Conservation (phyloP, 148 eudicot species). For the Vaccinium vitisidaea region DNA sequence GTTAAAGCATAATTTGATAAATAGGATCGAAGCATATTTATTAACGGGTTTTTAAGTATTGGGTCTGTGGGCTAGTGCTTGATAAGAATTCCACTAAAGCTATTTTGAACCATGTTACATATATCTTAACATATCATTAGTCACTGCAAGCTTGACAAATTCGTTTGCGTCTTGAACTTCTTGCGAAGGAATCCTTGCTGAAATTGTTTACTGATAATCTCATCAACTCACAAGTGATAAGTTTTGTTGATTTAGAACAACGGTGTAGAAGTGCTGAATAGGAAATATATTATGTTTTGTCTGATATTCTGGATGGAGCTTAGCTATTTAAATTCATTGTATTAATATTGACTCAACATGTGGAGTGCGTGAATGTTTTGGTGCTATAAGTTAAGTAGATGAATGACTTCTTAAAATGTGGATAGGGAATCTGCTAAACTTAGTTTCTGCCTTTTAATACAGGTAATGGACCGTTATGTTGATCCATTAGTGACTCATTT, state of each 20-base stretch:
- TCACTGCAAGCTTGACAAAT: background rate
- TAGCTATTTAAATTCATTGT: background rate
- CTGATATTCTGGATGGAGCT: background rate
- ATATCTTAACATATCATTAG: background rate
- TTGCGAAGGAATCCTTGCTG: background rate
- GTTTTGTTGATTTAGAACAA: background rate
- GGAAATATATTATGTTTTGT: background rate
- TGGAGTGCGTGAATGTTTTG: background rate
- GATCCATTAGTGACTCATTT: conserved; percentile 87
- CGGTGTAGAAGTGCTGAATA: background rate
- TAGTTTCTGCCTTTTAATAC: conserved; percentile 16
- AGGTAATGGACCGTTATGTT: conserved; percentile 99
- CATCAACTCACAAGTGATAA: background rate
- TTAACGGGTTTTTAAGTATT: background rate
- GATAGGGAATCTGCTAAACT: background rate
- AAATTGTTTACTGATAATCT: background rate
- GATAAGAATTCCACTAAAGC: background rate
- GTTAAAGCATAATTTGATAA: background rate
- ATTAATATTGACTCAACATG: background rate
- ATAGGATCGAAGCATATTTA: background rate
- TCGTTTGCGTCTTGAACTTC: background rate
- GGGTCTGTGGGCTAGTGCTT: background rate
- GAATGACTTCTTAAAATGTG: background rate
- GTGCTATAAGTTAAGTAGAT: no score
- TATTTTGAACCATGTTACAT: background rate